These are phyloP conservation scores for Coniosporium tulheliwenetii DNA, from an alignment of 2,329 filamentous ascomycete species.

Conservation along the genomic window DNA sequence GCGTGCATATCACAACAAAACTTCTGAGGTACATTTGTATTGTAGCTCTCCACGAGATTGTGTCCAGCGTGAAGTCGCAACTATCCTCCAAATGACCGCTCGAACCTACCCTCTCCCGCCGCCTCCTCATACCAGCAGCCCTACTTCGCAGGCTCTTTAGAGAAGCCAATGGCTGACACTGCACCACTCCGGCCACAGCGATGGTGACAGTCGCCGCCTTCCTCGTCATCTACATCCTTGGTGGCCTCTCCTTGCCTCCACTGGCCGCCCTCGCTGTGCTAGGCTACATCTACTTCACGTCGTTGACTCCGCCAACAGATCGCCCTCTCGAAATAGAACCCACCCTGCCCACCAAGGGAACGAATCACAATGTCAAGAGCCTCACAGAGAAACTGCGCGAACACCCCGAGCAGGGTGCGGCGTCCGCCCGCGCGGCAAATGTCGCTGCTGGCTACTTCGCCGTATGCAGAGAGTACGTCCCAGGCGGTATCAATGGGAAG, in stretches of 20 bases:
- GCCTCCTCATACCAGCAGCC: too few relatives aligned
- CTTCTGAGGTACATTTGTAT: too few relatives aligned
- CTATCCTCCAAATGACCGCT: too few relatives aligned
- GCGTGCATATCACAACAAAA: too few relatives aligned
- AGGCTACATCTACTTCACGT: conserved; percentile 51
- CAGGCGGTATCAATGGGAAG: conserved; percentile 82
- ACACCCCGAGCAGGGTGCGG: conserved; percentile 47
- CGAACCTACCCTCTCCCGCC: too few relatives aligned
- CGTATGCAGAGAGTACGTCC: conserved; percentile 85
- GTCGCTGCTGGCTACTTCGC: conserved; percentile 86
- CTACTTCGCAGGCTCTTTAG: too few relatives aligned
- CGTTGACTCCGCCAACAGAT: conserved; percentile 27
- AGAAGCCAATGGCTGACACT: too few relatives aligned
- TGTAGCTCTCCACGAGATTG: too few relatives aligned
- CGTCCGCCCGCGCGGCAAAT: conserved; percentile 47
- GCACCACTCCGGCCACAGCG: neutral
- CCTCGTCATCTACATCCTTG: conserved; percentile 64
- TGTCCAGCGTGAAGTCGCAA: too few relatives aligned
- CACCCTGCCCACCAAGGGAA: neutral
- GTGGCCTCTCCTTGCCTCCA: conserved; percentile 78
- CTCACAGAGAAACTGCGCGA: conserved; percentile 49
- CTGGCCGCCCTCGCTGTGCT: conserved; percentile 47
- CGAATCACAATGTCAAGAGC: conserved; percentile 32
- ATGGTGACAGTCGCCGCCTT: conserved; percentile 33
- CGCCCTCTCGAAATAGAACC: neutral